Base-by-base conservation (phyloP, 805 yeast genomes). In the Wickerhamiella domercqiae region DNA sequence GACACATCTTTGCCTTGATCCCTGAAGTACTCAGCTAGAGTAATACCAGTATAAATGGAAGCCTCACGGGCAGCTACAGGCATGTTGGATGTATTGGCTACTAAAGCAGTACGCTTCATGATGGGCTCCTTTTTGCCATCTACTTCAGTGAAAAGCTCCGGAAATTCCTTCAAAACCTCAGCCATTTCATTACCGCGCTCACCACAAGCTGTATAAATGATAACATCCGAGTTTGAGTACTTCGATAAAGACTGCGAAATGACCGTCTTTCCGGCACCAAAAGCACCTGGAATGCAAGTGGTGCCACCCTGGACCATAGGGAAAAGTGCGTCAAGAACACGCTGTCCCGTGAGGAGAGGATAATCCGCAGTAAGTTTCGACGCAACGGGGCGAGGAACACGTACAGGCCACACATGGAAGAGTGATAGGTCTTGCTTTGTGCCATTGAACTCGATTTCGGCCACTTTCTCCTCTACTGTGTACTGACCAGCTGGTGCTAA, bases 11-110 rank as follows among this genome's bases (percentile, higher is more conserved):
- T 90, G 68, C 99, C 99, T 69, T 90, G 98, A 68, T 90, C 99
- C 73, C 99, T 86, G 76, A 90, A 90, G 64, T 90, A 90, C 66
- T 90, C 99, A 35, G 98, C 97, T 51, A 90, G 68, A 3, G 99
- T 90, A 55, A 90, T 90, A 71, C 99, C 98, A 13, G 99, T 90
- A 66, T 90, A 90, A 54, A 90, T 90, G 24, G 98, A 90, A 35
- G 99, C 99, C 64, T 90, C 99, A 75, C 99, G 80, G 6, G 98
- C 98, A 46, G 99, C 99, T 53, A 90, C 99, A 38, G 99, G 99
- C 99, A 90, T 90, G 62, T 90, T 90, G 30, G 97, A 87, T 32
- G 99, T 90, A 62, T 90, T 90, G 34, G 99, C 99, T 38, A 90
- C 98, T 60, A 90, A 72, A 26, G 97, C 80, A 29, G 99, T 90